A percentile compares a stretch with the other conserved stretches of the same genome.
Evolutionary conservation across 2,329 filamentous ascomycete genomes (phyloP).

Genomic region (Daldinia sp.): DNA sequence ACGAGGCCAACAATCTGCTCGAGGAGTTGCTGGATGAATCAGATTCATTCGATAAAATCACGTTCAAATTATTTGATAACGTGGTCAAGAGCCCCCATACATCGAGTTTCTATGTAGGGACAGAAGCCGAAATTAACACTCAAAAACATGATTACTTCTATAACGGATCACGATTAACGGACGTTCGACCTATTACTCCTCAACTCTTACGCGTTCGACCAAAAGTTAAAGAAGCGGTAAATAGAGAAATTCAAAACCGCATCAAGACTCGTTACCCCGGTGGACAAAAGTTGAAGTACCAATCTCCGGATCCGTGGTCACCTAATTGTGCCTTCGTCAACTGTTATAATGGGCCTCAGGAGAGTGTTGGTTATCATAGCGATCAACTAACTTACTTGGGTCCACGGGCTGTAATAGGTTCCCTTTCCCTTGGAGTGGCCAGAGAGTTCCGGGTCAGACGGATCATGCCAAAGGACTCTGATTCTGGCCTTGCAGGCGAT

Average conservation of each 20-base stretch:
- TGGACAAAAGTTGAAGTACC: slow-evolving; percentile 78
- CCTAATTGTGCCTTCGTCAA: slow-evolving; percentile 96
- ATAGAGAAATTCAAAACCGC: slow-evolving; percentile 75
- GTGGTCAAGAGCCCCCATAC: slow-evolving; percentile 88
- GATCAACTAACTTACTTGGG: slow-evolving; percentile 95
- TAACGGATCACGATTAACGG: slow-evolving; percentile 78
- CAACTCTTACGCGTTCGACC: slow-evolving; percentile 74
- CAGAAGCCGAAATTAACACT: slow-evolving; percentile 69
- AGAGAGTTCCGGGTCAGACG: slow-evolving; percentile 89
- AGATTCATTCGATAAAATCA: slow-evolving; percentile 71
- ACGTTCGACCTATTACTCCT: slow-evolving; percentile 79
- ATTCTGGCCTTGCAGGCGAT: slow-evolving; percentile 52
- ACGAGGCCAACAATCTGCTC: slow-evolving; percentile 77
- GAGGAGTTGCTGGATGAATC: slow-evolving; percentile 79
- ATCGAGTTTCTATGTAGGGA: slow-evolving; percentile 82
- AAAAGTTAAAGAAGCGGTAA: slow-evolving; percentile 78
- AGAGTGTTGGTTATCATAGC: slow-evolving; percentile 90
- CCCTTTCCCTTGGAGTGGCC: slow-evolving; percentile 88
- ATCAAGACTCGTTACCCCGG: slow-evolving; percentile 73
- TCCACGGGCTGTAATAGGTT: slow-evolving; percentile 87
- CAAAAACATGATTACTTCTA: slow-evolving; percentile 87
- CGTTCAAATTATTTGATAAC: slow-evolving; percentile 88
- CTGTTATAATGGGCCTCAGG: slow-evolving; percentile 82
- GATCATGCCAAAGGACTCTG: slow-evolving; percentile 68
- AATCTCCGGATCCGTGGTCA: slow-evolving; percentile 76